Evolutionary conservation across 768 basidiomycete species (phyloP), one percentile per base, ranked within the genome.

Genomic region (Podaxis rugospora): DNA sequence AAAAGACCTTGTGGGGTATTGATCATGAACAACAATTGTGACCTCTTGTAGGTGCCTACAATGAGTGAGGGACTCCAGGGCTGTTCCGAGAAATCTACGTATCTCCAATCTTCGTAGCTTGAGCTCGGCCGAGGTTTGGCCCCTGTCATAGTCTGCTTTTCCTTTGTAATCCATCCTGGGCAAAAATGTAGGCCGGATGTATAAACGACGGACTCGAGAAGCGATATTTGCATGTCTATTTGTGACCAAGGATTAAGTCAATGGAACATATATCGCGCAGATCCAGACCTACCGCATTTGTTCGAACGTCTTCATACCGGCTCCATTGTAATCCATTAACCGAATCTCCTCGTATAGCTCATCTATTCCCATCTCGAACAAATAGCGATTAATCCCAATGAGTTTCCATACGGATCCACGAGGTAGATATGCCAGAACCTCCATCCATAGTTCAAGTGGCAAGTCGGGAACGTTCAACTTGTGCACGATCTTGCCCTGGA

Each of bases 281-380:
- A 62, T 21, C 1, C 16, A 13, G 7, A 55, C 65, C 21, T 27
- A 70, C 71, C 57, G 44, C 6, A 73, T 62, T 54, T 70, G 70
- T 37, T 67, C 59, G 42, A 72, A 69, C 4, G 58, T 59, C 23
- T 66, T 67, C 11, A 62, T 1, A 40, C 65, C 70, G 1, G 57
- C 53, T 14, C 64, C 60, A 47, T 68, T 68, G 46, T 68, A 66
- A 2, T 63, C 53, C n/a, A 68, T 65, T n/a, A 75, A 65, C 46
- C 69, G 62, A 9, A 73, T 57, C 56, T 72, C 71, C 28, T 67
- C 63, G 53, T 72, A 75, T 23, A 70, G 65, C 40, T 72, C 68
- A 27, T 70, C 58, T 63, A 73, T 62, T 3, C 67, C 72, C 16
- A 75, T 62, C 51, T 72, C 67, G 47, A 73, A 75, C 5, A 73